Base-by-base conservation (phyloP, 1,284 basidiomycete species). In the Agaricales sp. region DNA sequence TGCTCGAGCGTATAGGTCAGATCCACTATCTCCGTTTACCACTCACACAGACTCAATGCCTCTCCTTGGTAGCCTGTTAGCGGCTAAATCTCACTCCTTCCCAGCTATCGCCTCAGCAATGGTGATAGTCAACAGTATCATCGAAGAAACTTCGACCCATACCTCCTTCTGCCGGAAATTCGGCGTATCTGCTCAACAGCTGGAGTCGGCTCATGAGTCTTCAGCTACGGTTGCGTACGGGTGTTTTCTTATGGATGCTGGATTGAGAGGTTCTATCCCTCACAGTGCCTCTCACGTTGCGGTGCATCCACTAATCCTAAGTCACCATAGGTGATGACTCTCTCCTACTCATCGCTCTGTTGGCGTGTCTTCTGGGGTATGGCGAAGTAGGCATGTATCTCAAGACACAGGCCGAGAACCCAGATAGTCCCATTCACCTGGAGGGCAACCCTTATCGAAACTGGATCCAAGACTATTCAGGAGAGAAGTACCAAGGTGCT, bases 341-440 rank as follows among this genome's bases (percentile, higher is more conserved):
- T 22, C 83, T 81, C 53, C 67, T 94, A 11, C 65, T 88, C 19
- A 82, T 96, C 61, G 88, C 90, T 0, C 76, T 94, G 1, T 80
- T 86, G 14, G 85, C 89, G 3, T 98, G 94, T 62, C 70, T 96
- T 12, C 67, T 96, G 0, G 94, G 94, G 0, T 98, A 97, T 59
- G 94, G 92, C n/a, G 90, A 96, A 63, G 89, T 95, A 0, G 94
- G 92, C 0, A 67, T 90, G 38, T 94, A 80, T 85, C 67, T 88
- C 44, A 76, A 75, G 63, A 75, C 69, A 46, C 73, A 83, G 53
- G 72, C 80, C 1, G 57, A 61, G 18, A 61, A 63, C 24, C 70
- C 73, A 1, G 63, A 71, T 30, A 70, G 67, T 39, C 78, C 79
- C 71, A 77, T 85, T 1, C 63, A 70, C 30, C 61, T 79, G 47